These are phyloP conservation scores for Podospora pseudocomata DNA, from an alignment of 495 filamentous ascomycete genomes.

Conservation along the genomic window DNA sequence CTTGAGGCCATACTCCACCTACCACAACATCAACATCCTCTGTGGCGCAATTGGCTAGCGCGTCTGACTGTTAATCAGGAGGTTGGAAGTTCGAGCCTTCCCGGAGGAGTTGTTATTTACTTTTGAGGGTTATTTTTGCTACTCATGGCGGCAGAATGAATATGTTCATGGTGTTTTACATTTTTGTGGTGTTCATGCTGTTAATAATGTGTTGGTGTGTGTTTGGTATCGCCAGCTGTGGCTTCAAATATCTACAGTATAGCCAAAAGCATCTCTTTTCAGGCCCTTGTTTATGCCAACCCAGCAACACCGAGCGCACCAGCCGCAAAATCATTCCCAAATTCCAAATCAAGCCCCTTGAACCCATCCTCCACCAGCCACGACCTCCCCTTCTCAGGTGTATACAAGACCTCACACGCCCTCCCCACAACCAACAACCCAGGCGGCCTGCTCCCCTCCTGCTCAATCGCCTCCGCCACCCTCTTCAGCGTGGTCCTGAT, in stretches of 20 bases:
- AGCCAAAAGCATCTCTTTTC: background rate
- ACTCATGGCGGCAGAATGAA: background rate
- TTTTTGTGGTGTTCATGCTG: background rate
- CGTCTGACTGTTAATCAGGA: conserved; percentile 20
- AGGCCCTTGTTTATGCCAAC: conserved; percentile 5
- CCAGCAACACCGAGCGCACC: conserved; percentile 16
- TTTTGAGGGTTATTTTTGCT: background rate
- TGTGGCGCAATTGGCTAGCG: conserved; percentile 25
- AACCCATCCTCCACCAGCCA: conserved; percentile 92
- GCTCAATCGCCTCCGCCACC: conserved; percentile 79
- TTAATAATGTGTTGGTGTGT: background rate
- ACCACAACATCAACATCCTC: conserved; percentile 7
- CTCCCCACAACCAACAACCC: conserved; percentile 85
- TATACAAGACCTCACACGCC: conserved; percentile 73
- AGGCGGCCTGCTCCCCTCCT: conserved; percentile 83
- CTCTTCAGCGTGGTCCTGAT: conserved; percentile 78
- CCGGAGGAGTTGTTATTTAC: conserved; percentile 18
- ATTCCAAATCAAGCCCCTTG: conserved; percentile 54
- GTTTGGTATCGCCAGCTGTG: background rate
- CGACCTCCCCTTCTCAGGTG: conserved; percentile 48
- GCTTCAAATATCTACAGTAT: background rate
- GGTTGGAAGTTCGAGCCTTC: conserved; percentile 21
- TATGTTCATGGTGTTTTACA: background rate
- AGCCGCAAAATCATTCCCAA: conserved; percentile 8
- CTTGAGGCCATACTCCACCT: background rate